phyloP scores from a whole-genome alignment of 2,329 filamentous ascomycete genomes.

The Claviceps sp. region DNA sequence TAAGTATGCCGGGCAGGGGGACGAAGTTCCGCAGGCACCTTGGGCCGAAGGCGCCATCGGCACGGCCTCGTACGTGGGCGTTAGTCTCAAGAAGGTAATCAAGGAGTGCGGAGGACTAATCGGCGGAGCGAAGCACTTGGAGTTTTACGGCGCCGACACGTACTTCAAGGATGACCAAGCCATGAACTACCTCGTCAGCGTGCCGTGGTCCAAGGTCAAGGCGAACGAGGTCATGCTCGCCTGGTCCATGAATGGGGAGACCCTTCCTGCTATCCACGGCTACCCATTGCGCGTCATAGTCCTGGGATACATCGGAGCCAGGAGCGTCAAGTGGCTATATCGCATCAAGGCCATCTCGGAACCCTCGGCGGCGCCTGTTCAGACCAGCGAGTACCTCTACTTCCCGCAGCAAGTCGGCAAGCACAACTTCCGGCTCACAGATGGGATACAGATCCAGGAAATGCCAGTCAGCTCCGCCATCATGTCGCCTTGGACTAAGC shows the following conservation, averaged over 20 bases:
- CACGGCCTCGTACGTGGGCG: conserved; percentile 48
- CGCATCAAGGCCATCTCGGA: conserved; percentile 43
- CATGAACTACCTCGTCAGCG: conserved; percentile 54
- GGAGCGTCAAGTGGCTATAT: conserved; percentile 51
- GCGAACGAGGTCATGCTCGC: conserved; percentile 52
- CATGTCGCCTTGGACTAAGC: too few species aligned
- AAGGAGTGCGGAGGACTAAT: conserved; percentile 52
- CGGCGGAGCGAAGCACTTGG: conserved; percentile 44
- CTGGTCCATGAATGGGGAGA: conserved; percentile 59
- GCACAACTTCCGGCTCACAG: too few species aligned
- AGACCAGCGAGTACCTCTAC: too few species aligned
- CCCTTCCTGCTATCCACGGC: conserved; percentile 51
- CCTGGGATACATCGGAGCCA: conserved; percentile 52
- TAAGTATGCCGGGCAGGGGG: too few species aligned
- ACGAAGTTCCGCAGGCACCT: conserved; percentile 42
- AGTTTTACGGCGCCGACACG: conserved; percentile 57
- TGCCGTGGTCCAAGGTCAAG: conserved; percentile 56
- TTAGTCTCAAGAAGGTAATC: conserved; percentile 55
- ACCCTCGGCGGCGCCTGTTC: too few species aligned
- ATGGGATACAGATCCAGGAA: too few species aligned
- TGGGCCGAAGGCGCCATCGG: conserved; percentile 50
- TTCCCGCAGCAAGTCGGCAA: too few species aligned
- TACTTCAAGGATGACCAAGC: conserved; percentile 56
- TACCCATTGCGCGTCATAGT: conserved; percentile 49
- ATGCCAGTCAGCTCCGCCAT: too few species aligned